Conservation (phyloP, 148 eudicot genomes). For the Nyssa sinensis region DNA sequence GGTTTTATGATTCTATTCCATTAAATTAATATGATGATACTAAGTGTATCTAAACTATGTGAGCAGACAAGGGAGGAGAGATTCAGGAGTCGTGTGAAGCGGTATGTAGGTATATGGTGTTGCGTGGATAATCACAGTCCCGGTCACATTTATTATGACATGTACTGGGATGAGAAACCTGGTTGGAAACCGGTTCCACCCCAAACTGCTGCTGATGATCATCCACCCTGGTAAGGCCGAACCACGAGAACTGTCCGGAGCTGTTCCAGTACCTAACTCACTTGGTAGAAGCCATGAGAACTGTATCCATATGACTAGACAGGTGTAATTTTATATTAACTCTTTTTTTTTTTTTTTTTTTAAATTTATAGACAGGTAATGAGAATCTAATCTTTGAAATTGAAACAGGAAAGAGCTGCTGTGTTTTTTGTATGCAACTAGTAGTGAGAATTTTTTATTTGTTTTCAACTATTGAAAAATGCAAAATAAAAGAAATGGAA, state of each 20-base stretch:
- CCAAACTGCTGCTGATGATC: constrained; percentile 78
- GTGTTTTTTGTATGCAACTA: constrained; percentile 11
- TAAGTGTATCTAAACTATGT: constrained; percentile 5
- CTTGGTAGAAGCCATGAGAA: neutral
- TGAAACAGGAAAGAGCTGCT: neutral
- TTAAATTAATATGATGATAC: neutral
- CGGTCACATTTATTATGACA: constrained; percentile 94
- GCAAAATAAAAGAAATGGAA: neutral
- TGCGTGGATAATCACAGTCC: constrained; percentile 67
- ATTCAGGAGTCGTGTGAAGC: constrained; percentile 80
- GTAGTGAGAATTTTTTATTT: constrained; percentile 8
- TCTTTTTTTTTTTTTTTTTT: neutral
- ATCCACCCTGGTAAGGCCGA: constrained; percentile 52
- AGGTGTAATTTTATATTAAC: neutral
- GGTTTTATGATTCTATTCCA: neutral
- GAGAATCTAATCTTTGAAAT: neutral
- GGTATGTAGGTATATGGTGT: constrained; percentile 87
- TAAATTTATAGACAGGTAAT: constrained; percentile 3
- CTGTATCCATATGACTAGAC: constrained; percentile 9
- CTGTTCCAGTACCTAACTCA: constrained; percentile 6
- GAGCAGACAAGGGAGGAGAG: constrained; percentile 62
- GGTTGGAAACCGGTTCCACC: constrained; percentile 90
- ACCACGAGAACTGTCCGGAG: neutral
- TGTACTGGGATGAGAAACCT: constrained; percentile 98
- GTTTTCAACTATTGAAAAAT: constrained; percentile 1